Evolutionary conservation across 257 asterid species (phyloP).

Genomic region (Henckelia pumila): DNA sequence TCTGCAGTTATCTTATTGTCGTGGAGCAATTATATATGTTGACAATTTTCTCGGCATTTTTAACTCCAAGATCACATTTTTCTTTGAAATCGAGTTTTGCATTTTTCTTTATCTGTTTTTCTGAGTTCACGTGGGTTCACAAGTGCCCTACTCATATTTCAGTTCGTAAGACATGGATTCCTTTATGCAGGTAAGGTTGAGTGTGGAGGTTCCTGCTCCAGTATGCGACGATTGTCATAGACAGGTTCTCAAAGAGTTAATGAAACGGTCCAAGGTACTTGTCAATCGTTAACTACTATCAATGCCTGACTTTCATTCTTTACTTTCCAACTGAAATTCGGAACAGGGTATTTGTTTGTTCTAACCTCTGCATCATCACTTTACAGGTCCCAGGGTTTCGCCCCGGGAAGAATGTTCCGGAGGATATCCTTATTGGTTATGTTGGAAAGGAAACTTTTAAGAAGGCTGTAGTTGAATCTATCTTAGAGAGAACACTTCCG

Average conservation of each 20-base stretch:
- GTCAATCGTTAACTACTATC: background rate
- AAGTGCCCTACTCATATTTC: background rate
- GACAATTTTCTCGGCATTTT: background rate
- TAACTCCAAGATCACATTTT: constrained; percentile 10
- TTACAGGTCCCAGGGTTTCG: constrained; percentile 98
- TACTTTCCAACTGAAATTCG: background rate
- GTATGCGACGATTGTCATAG: constrained; percentile 80
- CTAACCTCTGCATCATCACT: constrained; percentile 12
- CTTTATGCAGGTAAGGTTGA: constrained; percentile 57
- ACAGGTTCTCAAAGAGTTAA: constrained; percentile 63
- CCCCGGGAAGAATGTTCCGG: constrained; percentile 89
- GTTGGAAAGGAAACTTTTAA: constrained; percentile 68
- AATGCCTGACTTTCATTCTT: constrained; percentile 12
- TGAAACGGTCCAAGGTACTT: constrained; percentile 65
- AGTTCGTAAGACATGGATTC: background rate
- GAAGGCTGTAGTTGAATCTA: constrained; percentile 77
- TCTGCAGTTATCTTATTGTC: background rate
- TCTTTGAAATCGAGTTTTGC: constrained; percentile 7
- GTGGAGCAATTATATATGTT: background rate
- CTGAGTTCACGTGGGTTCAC: background rate
- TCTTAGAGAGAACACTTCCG: constrained; percentile 94
- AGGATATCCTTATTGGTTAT: constrained; percentile 57
- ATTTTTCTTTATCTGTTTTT: background rate
- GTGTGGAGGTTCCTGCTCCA: constrained; percentile 79
- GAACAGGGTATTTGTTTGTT: constrained; percentile 1